Percentiles rank a stretch among this genome's conserved stretches.
phyloP scores from a whole-genome alignment of 305 asterid genomes.

The Rubia peregrina region DNA sequence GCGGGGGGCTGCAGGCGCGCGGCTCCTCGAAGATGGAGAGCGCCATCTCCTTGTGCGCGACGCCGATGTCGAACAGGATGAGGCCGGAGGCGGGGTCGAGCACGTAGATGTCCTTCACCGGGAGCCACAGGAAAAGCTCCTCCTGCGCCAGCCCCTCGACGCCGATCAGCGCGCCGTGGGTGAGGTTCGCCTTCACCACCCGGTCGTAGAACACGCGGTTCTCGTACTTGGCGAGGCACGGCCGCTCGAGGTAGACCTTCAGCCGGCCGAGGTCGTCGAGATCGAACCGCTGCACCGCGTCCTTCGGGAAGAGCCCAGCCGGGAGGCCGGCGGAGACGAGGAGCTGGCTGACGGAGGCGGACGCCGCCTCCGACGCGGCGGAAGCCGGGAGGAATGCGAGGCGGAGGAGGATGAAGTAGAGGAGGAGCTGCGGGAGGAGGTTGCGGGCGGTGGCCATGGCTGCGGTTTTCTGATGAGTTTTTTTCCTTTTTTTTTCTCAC shows the following conservation, averaged over 20 bases:
- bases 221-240: slow-evolving; percentile 72
- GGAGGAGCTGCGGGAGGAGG: slow-evolving; percentile 10
- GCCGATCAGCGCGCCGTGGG: slow-evolving; percentile 73
- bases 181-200: slow-evolving; percentile 68
- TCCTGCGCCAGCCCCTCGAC: slow-evolving; percentile 76
- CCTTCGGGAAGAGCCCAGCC: slow-evolving; percentile 69
- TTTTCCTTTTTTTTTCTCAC: too few species aligned
- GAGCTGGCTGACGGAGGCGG: slow-evolving; percentile 52
- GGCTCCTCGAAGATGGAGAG: slow-evolving; percentile 83
- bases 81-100: slow-evolving; percentile 74
- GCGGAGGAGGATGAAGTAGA: slow-evolving; percentile 20
- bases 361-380: slow-evolving; percentile 11
- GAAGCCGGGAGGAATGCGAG: slow-evolving; percentile 21
- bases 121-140: slow-evolving; percentile 88
- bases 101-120: slow-evolving; percentile 80
- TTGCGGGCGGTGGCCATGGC: slow-evolving; percentile 23
- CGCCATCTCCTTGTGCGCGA: slow-evolving; percentile 78
- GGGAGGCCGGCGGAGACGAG: slow-evolving; percentile 72
- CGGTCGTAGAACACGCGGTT: slow-evolving; percentile 60
- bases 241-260: slow-evolving; percentile 55
- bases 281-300: slow-evolving; percentile 51
- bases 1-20: slow-evolving; percentile 70
- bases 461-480: neutral
- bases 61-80: slow-evolving; percentile 72
- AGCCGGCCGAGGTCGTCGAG: slow-evolving; percentile 48